Conservation (phyloP, 2,329 filamentous ascomycete genomes). For the Ceratocystis papillata region DNA sequence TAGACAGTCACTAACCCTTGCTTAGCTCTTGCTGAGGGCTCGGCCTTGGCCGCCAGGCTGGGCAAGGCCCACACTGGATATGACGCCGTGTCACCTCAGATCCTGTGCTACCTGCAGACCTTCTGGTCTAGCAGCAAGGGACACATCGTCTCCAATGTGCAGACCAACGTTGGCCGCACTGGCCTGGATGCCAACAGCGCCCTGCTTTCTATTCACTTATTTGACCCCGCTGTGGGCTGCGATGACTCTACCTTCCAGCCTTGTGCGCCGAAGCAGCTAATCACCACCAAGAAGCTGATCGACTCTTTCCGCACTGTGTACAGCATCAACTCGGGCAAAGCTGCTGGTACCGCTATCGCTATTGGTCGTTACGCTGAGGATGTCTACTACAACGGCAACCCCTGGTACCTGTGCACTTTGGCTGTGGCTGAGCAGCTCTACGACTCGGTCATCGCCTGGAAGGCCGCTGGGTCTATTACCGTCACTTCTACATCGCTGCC, state of each 20-base stretch:
- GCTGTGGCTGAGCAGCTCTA: constrained; percentile 74
- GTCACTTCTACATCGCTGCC: constrained; percentile 53
- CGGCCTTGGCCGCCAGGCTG: constrained; percentile 51
- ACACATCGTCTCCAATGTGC: constrained; percentile 58
- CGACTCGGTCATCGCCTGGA: constrained; percentile 63
- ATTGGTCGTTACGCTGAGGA: constrained; percentile 63
- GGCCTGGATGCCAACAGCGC: constrained; percentile 65
- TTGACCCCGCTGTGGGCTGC: constrained; percentile 56
- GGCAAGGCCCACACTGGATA: constrained; percentile 51
- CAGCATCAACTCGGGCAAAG: constrained; percentile 54
- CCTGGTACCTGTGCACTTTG: constrained; percentile 68
- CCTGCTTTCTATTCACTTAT: constrained; percentile 54
- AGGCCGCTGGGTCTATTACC: constrained; percentile 49
- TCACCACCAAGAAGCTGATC: constrained; percentile 65
- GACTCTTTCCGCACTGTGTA: constrained; percentile 67
- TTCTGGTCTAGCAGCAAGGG: constrained; percentile 56
- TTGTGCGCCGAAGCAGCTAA: constrained; percentile 56
- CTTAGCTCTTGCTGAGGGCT: constrained; percentile 53
- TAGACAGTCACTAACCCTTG: background rate
- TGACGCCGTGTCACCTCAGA: constrained; percentile 53
- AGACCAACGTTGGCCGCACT: constrained; percentile 42
- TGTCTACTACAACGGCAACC: constrained; percentile 65
- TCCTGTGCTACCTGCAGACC: constrained; percentile 61
- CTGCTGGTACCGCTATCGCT: constrained; percentile 48
- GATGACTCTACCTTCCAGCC: constrained; percentile 67